Percentiles rank a stretch among this genome's conserved stretches.
These are phyloP conservation scores for Aquanectria penicillioides DNA, from an alignment of 2,329 filamentous ascomycete species.

Conservation along the genomic window DNA sequence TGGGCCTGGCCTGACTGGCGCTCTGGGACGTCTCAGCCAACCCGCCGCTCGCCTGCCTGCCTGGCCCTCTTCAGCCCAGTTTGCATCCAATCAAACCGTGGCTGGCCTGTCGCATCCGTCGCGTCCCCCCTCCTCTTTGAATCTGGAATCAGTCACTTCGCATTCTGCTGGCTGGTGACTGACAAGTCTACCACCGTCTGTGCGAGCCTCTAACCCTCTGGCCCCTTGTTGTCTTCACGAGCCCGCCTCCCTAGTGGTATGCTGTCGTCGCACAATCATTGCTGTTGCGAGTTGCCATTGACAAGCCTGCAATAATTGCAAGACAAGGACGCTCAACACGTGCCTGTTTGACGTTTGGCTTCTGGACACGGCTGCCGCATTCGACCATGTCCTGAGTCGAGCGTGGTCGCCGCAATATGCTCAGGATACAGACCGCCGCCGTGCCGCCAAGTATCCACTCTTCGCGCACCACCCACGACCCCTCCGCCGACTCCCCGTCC, in stretches of 20 bases:
- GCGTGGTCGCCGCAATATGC: constrained; percentile 44
- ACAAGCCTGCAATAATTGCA: constrained; percentile 16
- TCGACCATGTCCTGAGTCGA: constrained; percentile 49
- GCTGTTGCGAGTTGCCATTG: constrained; percentile 26
- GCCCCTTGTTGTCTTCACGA: constrained; percentile 29
- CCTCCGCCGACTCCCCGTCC: constrained; percentile 43
- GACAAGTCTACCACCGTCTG: constrained; percentile 23
- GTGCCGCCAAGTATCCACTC: constrained; percentile 46
- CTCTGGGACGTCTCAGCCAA: constrained; percentile 20
- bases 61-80: constrained; percentile 2
- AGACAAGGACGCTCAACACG: constrained; percentile 5
- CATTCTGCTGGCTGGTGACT: constrained; percentile 9
- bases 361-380: constrained; percentile 44
- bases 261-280: constrained; percentile 25
- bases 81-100: constrained; percentile 21
- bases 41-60: constrained; percentile 12
- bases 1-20: constrained; percentile 9
- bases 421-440: constrained; percentile 45
- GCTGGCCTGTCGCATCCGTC: constrained; percentile 18
- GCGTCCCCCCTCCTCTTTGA: constrained; percentile 14
- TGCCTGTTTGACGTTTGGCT: constrained; percentile 33
- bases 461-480: constrained; percentile 44
- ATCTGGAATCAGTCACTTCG: constrained; percentile 10
- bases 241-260: constrained; percentile 32
- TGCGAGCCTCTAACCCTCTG: constrained; percentile 24